Percentiles rank a stretch among this genome's conserved stretches.
phyloP scores from a whole-genome alignment of 2,329 filamentous ascomycete genomes.

The Sclerotinia sclerotiorum region DNA sequence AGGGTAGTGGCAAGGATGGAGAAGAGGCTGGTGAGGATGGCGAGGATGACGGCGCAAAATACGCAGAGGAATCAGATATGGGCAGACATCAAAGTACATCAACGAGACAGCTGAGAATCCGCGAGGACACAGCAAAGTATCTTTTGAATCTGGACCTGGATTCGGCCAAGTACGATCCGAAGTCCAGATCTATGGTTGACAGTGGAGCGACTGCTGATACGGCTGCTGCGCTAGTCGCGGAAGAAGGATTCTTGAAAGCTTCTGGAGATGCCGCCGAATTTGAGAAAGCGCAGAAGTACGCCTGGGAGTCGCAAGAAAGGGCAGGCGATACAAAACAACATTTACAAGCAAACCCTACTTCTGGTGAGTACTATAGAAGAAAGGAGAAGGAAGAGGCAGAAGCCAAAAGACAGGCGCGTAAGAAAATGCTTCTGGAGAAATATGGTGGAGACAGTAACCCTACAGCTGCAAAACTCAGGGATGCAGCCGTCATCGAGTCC shows the following conservation, averaged over 20 bases:
- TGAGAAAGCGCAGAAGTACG: constrained; percentile 82
- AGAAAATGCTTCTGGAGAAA: constrained; percentile 72
- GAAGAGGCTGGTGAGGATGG: constrained; percentile 53
- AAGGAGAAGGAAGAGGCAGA: constrained; percentile 75
- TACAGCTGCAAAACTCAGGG: constrained; percentile 61
- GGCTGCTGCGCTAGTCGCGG: constrained; percentile 79
- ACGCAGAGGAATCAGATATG: constrained; percentile 96
- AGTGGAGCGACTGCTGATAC: constrained; percentile 77
- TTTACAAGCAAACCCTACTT: constrained; percentile 93
- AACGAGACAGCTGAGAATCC: constrained; percentile 83
- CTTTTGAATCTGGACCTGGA: constrained; percentile 92
- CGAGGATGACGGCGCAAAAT: constrained; percentile 64
- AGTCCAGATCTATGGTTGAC: constrained; percentile 88
- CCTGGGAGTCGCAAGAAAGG: constrained; percentile 92
- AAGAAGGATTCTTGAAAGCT: constrained; percentile 86
- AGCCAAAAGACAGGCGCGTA: constrained; percentile 63
- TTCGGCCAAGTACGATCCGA: constrained; percentile 96
- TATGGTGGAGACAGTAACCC: constrained; percentile 70
- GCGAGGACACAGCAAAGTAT: constrained; percentile 97
- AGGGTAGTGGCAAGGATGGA: constrained; percentile 48
- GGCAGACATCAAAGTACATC: constrained; percentile 88
- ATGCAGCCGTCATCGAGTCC: constrained; percentile 71
- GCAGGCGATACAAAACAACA: constrained; percentile 78
- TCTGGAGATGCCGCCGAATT: constrained; percentile 93
- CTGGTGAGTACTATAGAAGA: constrained; percentile 80